Evolutionary conservation across 345 rosid genomes (phyloP).

Genomic region (Sapria himalayana): DNA sequence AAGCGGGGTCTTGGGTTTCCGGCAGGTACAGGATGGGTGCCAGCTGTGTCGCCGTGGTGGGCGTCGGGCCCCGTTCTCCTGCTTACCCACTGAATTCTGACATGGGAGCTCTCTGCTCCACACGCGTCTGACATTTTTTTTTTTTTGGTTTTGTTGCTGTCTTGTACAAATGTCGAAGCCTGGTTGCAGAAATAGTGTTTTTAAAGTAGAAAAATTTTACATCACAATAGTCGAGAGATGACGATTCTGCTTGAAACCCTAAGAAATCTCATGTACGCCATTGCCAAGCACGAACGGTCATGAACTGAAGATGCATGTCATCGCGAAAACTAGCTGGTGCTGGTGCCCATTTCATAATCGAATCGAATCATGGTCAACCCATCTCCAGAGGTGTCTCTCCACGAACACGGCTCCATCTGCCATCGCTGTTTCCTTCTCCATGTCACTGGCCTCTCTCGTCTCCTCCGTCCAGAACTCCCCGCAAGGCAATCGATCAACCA

Average conservation of each 20-base stretch:
- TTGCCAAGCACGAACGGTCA: too few species aligned
- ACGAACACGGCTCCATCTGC: constrained; percentile 45
- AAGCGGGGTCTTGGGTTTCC: constrained; percentile 78
- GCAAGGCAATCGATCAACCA: constrained; percentile 71
- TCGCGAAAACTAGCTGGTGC: too few species aligned
- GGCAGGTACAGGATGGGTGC: constrained; percentile 40
- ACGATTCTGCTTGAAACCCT: too few species aligned
- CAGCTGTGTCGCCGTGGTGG: constrained; percentile 40
- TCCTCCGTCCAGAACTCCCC: constrained; percentile 59
- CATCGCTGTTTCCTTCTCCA: constrained; percentile 15
- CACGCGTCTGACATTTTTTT: constrained; percentile 20
- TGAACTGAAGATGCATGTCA: too few species aligned
- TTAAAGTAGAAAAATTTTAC: too few species aligned
- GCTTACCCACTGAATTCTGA: constrained; percentile 23
- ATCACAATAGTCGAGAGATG: too few species aligned
- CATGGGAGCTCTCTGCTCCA: constrained; percentile 55
- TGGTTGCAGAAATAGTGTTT: too few species aligned
- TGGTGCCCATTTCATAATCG: constrained; percentile 15
- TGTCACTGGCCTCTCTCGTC: constrained; percentile 31
- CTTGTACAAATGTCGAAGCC: too few species aligned
- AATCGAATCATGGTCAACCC: constrained; percentile 49
- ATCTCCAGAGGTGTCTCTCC: constrained; percentile 67
- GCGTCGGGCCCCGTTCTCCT: constrained; percentile 25
- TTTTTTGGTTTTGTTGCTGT: too few species aligned
- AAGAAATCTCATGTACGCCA: too few species aligned